Conservation (phyloP, 805 yeast species). For the Tetrapisispora nanseiensis region DNA sequence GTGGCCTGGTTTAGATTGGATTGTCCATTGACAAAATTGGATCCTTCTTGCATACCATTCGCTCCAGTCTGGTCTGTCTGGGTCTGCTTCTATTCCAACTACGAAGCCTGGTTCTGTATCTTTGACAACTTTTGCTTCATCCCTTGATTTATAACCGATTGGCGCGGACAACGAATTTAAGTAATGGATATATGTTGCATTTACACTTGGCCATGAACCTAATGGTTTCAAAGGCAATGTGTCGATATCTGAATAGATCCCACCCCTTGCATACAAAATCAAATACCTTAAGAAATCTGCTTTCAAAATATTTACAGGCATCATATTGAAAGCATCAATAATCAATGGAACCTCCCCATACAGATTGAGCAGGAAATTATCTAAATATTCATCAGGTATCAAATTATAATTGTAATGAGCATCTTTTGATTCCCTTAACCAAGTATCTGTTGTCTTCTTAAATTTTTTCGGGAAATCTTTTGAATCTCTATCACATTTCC, state of each 20-base stretch:
- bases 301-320: constrained; percentile 76
- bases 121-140: not conserved
- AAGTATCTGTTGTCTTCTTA: constrained; percentile 42
- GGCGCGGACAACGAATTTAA: constrained; percentile 10
- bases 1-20: constrained; percentile 81
- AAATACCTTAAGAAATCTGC: constrained; percentile 93
- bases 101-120: constrained; percentile 50
- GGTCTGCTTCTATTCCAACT: constrained; percentile 92
- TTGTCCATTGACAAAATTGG: constrained; percentile 95
- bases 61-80: constrained; percentile 87
- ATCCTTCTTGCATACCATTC: constrained; percentile 87
- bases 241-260: constrained; percentile 87
- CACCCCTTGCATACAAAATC: constrained; percentile 82
- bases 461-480: constrained; percentile 46
- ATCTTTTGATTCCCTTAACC: constrained; percentile 43
- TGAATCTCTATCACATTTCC: constrained; percentile 64
- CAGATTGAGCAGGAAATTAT: constrained; percentile 43
- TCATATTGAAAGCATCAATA: constrained; percentile 54
- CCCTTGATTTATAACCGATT: constrained; percentile 12
- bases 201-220: constrained; percentile 60
- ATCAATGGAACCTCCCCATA: constrained; percentile 71
- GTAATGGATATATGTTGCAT: constrained; percentile 16
- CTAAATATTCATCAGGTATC: constrained; percentile 59
- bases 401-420: constrained; percentile 40
- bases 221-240: constrained; percentile 68